Percentiles rank a stretch among this genome's conserved stretches.
These are phyloP conservation scores for Pyrenochaeta sp. DNA, from an alignment of 2,329 filamentous ascomycete genomes.

Conservation along the genomic window DNA sequence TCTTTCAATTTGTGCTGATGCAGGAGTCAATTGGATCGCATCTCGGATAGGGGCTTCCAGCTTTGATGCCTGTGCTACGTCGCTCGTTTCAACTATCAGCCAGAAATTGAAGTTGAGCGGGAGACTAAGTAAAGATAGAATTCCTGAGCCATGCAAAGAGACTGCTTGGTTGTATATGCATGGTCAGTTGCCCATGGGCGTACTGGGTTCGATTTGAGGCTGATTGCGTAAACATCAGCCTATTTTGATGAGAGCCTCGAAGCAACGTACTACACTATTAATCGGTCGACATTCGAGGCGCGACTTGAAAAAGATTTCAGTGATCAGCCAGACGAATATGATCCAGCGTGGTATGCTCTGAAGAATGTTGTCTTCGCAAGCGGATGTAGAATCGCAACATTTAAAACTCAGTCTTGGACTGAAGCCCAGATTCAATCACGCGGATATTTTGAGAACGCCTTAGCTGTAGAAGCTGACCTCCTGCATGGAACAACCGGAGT, in stretches of 20 bases:
- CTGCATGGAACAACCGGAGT: neutral
- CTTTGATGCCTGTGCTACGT: neutral
- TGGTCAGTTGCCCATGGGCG: too few species aligned
- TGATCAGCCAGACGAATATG: neutral
- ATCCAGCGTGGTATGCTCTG: neutral
- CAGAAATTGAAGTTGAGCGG: neutral
- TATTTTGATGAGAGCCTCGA: slow-evolving; percentile 1
- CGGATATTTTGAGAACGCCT: slow-evolving; percentile 4
- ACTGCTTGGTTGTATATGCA: neutral
- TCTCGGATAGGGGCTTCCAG: neutral
- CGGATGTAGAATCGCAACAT: neutral
- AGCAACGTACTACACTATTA: neutral
- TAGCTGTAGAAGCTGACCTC: slow-evolving; percentile 2
- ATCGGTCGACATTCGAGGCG: neutral
- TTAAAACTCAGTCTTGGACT: neutral
- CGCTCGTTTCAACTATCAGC: neutral
- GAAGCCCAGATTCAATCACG: neutral
- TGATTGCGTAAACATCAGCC: too few species aligned
- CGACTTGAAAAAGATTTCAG: neutral
- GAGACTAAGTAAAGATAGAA: neutral
- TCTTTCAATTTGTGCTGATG: neutral
- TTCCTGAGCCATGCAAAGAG: neutral
- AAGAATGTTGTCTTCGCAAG: neutral
- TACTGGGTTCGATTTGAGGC: too few species aligned
- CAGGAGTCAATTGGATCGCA: neutral